Base-by-base conservation (phyloP, 306 rosid genomes). In the Albizia julibrissin region DNA sequence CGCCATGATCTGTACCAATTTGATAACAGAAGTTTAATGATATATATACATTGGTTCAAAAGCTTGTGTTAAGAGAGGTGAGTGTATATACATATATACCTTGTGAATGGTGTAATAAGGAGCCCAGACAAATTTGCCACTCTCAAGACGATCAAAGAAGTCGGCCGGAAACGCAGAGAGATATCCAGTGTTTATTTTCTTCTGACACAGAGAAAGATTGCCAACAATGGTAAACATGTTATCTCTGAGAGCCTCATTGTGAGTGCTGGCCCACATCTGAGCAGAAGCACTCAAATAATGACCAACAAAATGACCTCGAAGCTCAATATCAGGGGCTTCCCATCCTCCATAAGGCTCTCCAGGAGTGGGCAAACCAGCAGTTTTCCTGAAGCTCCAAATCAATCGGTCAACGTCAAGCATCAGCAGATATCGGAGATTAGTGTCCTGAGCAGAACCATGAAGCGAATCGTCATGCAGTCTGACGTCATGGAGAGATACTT, bases 221-320 rank as follows among this genome's bases (percentile, higher is more conserved):
- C 89, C 61, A 39, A 95, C 94, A 61, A 91, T 10, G 34, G 88
- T 84, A 1, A 87, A 70, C 92, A 95, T 92, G 88, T 87, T 93
- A 69, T 80, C 86, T 61, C 84, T 84, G 80, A 95, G 85, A 40
- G 4, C 80, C 69, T 78, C 81, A 69, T 90, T 84, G 24, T 87
- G 85, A 74, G 98, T 93, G 84, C 91, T 91, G 67, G 99, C 94
- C 99, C 97, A 95, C 95, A 84, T 91, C 75, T 75, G 87, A 66
- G 99, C 98, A n/a, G 99, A 56, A 46, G 97, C 98, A 39, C 99
- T 95, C 88, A 93, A 79, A 89, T 91, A 95, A 88, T 95, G 99
- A 82, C 98, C 99, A 65, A 95, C 98, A 83, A 91, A 95, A 87
- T 95, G 98, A 39, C 99, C 99, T 13, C 99, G 89, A 31, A 95